phyloP scores from a whole-genome alignment of 306 rosid species.

The Styphnolobium japonicum region DNA sequence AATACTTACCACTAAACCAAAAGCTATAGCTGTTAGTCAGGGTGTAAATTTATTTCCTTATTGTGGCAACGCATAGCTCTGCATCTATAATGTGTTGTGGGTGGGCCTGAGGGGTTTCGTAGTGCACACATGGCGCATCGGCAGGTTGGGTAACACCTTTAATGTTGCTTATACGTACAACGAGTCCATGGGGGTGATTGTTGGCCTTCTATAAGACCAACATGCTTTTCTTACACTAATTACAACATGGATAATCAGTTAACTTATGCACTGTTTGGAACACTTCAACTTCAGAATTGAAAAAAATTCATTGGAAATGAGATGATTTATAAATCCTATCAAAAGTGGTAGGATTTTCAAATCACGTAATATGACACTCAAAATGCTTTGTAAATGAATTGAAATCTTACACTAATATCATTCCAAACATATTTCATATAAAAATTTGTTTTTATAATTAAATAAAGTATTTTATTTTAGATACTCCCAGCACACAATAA shows the following conservation, averaged over 20 bases:
- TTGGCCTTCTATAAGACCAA: too few species aligned
- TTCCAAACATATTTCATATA: not conserved
- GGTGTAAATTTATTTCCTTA: too few species aligned
- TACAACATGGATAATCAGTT: not conserved
- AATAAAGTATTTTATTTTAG: not conserved
- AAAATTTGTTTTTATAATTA: not conserved
- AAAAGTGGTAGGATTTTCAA: not conserved
- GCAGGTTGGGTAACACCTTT: too few species aligned
- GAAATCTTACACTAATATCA: not conserved
- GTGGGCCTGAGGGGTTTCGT: too few species aligned
- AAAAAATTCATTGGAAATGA: not conserved
- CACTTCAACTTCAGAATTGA: not conserved
- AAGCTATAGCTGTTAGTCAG: too few species aligned
- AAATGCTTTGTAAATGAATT: not conserved
- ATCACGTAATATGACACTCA: not conserved
- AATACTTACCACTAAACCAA: too few species aligned
- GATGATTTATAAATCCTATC: not conserved
- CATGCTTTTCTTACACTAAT: slow-evolving; percentile 19
- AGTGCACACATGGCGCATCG: too few species aligned
- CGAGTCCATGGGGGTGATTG: too few species aligned
- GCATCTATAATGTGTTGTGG: too few species aligned
- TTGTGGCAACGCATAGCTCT: too few species aligned
- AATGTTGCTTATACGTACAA: too few species aligned
- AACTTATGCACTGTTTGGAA: not conserved
- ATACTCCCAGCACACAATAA: not conserved